Evolutionary conservation across 2,329 filamentous ascomycete genomes (phyloP), one percentile per base, ranked within the genome.

Genomic region (Aspergillus ruber): DNA sequence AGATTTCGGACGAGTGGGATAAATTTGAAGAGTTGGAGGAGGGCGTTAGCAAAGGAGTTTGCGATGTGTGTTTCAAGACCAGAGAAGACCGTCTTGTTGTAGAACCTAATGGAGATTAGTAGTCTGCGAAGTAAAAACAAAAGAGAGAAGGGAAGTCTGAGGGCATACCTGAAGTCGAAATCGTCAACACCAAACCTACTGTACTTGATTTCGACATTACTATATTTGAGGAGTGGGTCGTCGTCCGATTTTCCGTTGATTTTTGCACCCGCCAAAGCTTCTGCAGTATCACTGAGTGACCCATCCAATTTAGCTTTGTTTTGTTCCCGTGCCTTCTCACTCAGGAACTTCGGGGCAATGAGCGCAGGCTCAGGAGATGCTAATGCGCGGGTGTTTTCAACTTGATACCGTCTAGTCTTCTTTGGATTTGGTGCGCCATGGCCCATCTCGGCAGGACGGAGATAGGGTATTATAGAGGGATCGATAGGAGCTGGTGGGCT

Each of bases 151-250:
- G 74, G 15, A 29, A 77, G 86, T 21, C 21, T 21, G 21, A 67
- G 93, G 94, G 74, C 96, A 68, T 86, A 96, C 83, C 86, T 86
- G 70, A 98, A 98, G 67, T 98, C 93, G 66, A 98, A 98, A 67
- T 98, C 94, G 61, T 97, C 91, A n/a, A 98, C 90, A 17, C 93
- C 93, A 67, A 96, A 98, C 64, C 90, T 94, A 76, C 91, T 96
- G 74, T 97, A 98, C 66, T 96, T 96, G 72, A 98, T 98, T 67
- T 97, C 91, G 9, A 96, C 87, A 59, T 90, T 90, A 54, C 87
- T 84, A 67, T 98, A 98, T 74, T 93, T 88, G 7, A 87, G 80
- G 18, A 91, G 86, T 4, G 93, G 86, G 48, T 95, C 90, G 36
- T 86, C 82, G 54, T 88, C 86, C 47, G 85, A 80, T 54, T 85